A percentile compares a stretch with the other conserved stretches of the same genome.
Evolutionary conservation across 2,329 filamentous ascomycete genomes (phyloP).

Genomic region (Arthrobotrys conoides): DNA sequence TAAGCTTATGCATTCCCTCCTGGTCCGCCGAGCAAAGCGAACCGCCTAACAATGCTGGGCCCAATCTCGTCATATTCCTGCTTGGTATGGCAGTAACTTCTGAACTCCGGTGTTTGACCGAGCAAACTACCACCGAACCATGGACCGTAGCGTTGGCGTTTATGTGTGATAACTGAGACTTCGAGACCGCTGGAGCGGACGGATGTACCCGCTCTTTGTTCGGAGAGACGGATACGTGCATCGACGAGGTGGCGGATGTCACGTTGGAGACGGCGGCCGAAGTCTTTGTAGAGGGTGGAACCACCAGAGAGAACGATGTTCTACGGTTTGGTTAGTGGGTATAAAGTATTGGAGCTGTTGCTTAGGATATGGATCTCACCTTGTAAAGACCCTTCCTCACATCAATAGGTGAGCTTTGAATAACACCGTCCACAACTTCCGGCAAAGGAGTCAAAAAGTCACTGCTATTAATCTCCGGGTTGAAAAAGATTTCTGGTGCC

Average conservation of each 20-base stretch:
- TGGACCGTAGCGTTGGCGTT: conserved; percentile 94
- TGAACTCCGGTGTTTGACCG: conserved; percentile 97
- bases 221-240: conserved; percentile 89
- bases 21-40: conserved; percentile 91
- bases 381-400: conserved; percentile 98
- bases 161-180: conserved; percentile 97
- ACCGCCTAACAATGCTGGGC: conserved; percentile 93
- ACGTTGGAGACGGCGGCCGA: conserved; percentile 92
- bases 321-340: conserved; percentile 64
- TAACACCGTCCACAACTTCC: conserved; percentile 93
- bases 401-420: conserved; percentile 97
- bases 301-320: conserved; percentile 98
- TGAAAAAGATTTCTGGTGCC: conserved; percentile 99
- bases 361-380: conserved; percentile 42
- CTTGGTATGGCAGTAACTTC: conserved; percentile 98
- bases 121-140: conserved; percentile 98
- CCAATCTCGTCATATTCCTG: conserved; percentile 94
- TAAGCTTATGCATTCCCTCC: conserved; percentile 66
- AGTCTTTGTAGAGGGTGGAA: conserved; percentile 98
- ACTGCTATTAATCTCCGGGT: conserved; percentile 98
- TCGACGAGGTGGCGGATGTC: conserved; percentile 98
- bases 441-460: conserved; percentile 97
- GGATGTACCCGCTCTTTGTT: conserved; percentile 85
- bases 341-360: not conserved
- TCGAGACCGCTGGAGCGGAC: conserved; percentile 94